These are phyloP conservation scores for Exophiala viscosa DNA, from an alignment of 2,329 filamentous ascomycete genomes.

Conservation along the genomic window DNA sequence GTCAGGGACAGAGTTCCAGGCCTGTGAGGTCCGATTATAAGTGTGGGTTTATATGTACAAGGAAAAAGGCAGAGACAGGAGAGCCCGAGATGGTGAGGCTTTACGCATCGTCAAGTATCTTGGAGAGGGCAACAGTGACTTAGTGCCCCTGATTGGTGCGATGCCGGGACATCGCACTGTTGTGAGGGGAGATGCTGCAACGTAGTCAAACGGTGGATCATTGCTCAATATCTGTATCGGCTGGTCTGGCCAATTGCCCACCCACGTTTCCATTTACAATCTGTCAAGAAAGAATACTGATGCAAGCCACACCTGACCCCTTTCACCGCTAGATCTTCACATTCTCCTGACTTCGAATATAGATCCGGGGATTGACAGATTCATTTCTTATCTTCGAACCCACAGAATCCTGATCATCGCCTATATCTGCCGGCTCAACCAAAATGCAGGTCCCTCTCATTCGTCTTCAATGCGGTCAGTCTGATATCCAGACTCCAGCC, in stretches of 20 bases:
- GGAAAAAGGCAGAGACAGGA: too few relatives aligned
- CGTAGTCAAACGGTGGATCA: not conserved
- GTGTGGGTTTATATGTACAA: too few relatives aligned
- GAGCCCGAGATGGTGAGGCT: too few relatives aligned
- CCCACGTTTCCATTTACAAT: conserved; percentile 9
- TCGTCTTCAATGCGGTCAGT: conserved; percentile 62
- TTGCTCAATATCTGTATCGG: not conserved
- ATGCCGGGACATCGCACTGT: too few relatives aligned
- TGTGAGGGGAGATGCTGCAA: not conserved
- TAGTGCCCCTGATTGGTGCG: not conserved
- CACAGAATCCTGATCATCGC: too few relatives aligned
- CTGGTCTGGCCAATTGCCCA: conserved; percentile 12
- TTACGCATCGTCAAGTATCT: too few relatives aligned
- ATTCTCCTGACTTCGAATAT: conserved; percentile 1
- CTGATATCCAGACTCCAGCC: not conserved
- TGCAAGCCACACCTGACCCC: conserved; percentile 7
- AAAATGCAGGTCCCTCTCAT: conserved; percentile 74
- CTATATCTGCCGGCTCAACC: not conserved
- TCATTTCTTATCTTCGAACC: too few relatives aligned
- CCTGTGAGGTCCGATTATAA: too few relatives aligned
- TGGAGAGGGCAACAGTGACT: too few relatives aligned
- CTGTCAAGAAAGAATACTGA: conserved; percentile 5
- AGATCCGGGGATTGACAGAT: not conserved
- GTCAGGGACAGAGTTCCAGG: not conserved
- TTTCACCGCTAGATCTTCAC: conserved; percentile 16